phyloP scores from a whole-genome alignment of 2,329 filamentous ascomycete genomes.

The Fusarium clavum region DNA sequence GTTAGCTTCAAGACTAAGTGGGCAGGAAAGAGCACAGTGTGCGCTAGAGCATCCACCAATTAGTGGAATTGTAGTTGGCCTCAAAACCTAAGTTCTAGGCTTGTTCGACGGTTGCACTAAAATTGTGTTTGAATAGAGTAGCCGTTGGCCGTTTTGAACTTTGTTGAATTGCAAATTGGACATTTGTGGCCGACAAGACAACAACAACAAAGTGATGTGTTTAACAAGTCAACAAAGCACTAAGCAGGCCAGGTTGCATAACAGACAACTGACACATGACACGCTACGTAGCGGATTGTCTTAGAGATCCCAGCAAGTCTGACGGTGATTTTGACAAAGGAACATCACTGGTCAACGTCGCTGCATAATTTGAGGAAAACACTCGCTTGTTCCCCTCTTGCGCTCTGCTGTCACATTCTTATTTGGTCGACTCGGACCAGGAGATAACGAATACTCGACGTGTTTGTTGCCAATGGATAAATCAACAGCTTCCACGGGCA shows the following conservation, averaged over 20 bases:
- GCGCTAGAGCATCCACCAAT: slow-evolving; percentile 16
- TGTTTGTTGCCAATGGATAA: slow-evolving; percentile 20
- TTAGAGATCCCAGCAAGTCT: slow-evolving; percentile 19
- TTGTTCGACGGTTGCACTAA: background rate
- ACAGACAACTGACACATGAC: slow-evolving; percentile 2
- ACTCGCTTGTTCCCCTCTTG: slow-evolving; percentile 17
- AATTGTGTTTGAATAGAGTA: background rate
- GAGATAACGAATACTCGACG: slow-evolving; percentile 9
- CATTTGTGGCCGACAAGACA: background rate
- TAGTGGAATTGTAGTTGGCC: slow-evolving; percentile 24
- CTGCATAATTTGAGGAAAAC: slow-evolving; percentile 10
- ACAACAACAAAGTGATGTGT: slow-evolving; percentile 1
- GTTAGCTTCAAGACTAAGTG: slow-evolving; percentile 20
- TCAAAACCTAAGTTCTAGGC: slow-evolving; percentile 20
- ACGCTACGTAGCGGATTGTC: slow-evolving; percentile 13
- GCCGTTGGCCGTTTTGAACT: slow-evolving; percentile 9
- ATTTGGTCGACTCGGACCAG: slow-evolving; percentile 21
- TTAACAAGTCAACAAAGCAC: slow-evolving; percentile 4
- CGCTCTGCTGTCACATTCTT: slow-evolving; percentile 31
- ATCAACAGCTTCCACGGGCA: slow-evolving; percentile 25
- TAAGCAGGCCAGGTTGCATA: slow-evolving; percentile 11
- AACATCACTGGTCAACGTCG: slow-evolving; percentile 18
- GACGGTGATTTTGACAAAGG: slow-evolving; percentile 6
- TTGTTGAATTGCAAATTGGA: background rate
- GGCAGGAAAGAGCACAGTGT: slow-evolving; percentile 28